Percentiles rank a stretch among this genome's conserved stretches.
phyloP scores from a whole-genome alignment of 768 basidiomycete genomes.

The Tremella yokohamensis region DNA sequence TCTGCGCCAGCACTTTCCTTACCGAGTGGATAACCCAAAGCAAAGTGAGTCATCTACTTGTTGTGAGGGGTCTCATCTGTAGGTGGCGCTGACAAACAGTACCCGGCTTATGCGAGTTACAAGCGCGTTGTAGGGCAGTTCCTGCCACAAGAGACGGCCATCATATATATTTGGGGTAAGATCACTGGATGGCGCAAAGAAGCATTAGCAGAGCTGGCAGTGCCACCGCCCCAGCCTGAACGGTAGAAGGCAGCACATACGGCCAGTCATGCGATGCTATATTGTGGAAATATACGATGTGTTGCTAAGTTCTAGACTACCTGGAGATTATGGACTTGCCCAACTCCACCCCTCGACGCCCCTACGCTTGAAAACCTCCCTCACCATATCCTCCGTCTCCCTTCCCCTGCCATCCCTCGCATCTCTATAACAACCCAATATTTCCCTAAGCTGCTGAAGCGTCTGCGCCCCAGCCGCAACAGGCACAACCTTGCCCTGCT shows the following conservation, averaged over 20 bases:
- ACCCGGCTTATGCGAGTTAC: constrained; percentile 63
- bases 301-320: no score
- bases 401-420: constrained; percentile 9
- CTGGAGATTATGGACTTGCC: constrained; percentile 27
- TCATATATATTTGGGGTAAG: constrained; percentile 51
- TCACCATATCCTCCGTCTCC: constrained; percentile 20
- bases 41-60: constrained; percentile 54
- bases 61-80: constrained; percentile 6
- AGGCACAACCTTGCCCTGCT: constrained; percentile 29
- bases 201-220: constrained; percentile 54
- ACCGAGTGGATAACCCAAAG: constrained; percentile 72
- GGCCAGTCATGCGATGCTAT: no score
- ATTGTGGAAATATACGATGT: no score
- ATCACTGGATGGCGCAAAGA: constrained; percentile 52
- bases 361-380: constrained; percentile 23
- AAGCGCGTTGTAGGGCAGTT: constrained; percentile 80
- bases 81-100: constrained; percentile 21
- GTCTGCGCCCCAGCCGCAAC: constrained; percentile 48
- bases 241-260: no score
- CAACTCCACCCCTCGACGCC: constrained; percentile 42
- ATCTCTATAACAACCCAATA: constrained; percentile 11
- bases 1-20: constrained; percentile 71
- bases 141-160: constrained; percentile 51
- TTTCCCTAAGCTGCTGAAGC: constrained; percentile 36
- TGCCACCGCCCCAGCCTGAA: background rate